These are phyloP conservation scores for Anaeramoeba ignava DNA, from an alignment of 78 protist genomes.

Conservation along the genomic window DNA sequence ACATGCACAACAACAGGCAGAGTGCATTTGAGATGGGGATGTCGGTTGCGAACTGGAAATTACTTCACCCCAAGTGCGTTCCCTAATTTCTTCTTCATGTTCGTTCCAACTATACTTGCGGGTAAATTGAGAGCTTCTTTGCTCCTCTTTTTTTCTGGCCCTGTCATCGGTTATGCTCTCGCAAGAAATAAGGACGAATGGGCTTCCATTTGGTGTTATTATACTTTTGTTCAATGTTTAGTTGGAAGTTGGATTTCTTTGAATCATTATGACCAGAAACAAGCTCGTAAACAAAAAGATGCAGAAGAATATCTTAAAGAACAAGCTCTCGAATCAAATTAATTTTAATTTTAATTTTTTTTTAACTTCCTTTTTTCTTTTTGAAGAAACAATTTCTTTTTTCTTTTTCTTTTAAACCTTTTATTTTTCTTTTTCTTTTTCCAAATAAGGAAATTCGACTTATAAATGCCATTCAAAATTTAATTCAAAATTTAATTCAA, in stretches of 20 bases:
- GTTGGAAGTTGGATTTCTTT: neutral
- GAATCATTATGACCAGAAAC: too few species aligned
- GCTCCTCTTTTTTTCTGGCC: neutral
- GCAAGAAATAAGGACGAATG: neutral
- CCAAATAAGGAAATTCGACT: too few species aligned
- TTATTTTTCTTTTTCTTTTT: too few species aligned
- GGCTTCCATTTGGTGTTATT: neutral
- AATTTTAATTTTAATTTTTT: too few species aligned
- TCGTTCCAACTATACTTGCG: neutral
- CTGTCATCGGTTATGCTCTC: neutral
- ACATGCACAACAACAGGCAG: neutral
- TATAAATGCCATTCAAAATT: too few species aligned
- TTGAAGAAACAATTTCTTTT: too few species aligned
- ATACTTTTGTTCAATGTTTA: neutral
- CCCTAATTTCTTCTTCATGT: neutral
- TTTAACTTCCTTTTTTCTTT: too few species aligned
- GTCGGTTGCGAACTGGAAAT: neutral
- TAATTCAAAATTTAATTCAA: too few species aligned
- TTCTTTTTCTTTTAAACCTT: too few species aligned
- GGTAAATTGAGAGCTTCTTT: neutral
- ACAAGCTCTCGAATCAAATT: too few species aligned
- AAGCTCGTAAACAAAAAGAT: too few species aligned
- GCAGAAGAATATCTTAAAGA: too few species aligned
- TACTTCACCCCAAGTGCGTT: slow-evolving; percentile 3
- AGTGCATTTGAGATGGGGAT: neutral